Evolutionary conservation across 2,329 filamentous ascomycete genomes (phyloP).

Genomic region (Aspergillus neoniger): DNA sequence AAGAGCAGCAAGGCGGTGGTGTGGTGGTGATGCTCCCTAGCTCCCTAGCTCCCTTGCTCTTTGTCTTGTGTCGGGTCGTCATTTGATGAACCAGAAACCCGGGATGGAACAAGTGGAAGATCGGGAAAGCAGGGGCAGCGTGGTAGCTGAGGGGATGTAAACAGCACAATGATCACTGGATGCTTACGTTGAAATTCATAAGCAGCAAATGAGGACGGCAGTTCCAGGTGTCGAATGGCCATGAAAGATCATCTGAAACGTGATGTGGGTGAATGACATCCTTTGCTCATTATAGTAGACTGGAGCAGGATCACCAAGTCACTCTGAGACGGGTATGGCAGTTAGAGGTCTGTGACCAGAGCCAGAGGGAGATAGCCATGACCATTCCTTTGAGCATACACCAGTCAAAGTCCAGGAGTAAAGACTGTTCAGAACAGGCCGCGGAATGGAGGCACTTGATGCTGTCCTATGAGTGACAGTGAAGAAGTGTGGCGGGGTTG

Average conservation of each 20-base stretch:
- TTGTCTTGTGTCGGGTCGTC: conserved; percentile 14
- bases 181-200: not conserved
- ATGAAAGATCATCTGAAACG: conserved; percentile 4
- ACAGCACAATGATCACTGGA: not conserved
- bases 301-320: not conserved
- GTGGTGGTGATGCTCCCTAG: conserved; percentile 4
- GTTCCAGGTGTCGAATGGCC: not conserved
- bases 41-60: conserved; percentile 7
- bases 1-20: conserved; percentile 6
- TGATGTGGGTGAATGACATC: not conserved
- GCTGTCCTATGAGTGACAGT: conserved; percentile 6
- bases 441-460: conserved; percentile 8
- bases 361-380: not conserved
- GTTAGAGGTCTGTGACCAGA: not conserved
- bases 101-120: conserved; percentile 4
- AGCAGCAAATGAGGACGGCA: not conserved
- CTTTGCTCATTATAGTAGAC: not conserved
- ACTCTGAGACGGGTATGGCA: not conserved
- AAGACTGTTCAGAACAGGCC: not conserved
- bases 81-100: conserved; percentile 3
- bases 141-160: not conserved
- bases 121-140: not conserved
- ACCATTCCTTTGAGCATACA: not conserved
- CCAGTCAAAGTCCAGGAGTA: not conserved
- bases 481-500: not conserved